A percentile compares a stretch with the other conserved stretches of the same genome.
phyloP scores from a whole-genome alignment of 1,284 basidiomycete species.

The Leccinum pallidistipes region DNA sequence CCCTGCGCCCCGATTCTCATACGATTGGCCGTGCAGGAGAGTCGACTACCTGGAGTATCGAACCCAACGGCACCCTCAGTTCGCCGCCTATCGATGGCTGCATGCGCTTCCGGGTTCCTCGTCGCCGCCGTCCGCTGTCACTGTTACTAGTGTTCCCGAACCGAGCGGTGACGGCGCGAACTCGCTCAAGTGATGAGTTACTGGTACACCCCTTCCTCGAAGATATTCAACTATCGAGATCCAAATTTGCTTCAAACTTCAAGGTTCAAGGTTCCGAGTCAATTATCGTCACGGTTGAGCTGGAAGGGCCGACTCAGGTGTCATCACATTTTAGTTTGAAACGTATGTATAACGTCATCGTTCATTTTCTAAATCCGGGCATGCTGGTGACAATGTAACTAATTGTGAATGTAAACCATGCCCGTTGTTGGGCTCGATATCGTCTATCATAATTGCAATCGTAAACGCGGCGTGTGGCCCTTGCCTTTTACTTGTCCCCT shows the following conservation, averaged over 20 bases:
- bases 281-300: neutral
- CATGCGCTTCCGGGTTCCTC: neutral
- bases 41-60: neutral
- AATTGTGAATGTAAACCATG: neutral
- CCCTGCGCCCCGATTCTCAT: slow-evolving; percentile 18
- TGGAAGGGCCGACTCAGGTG: neutral
- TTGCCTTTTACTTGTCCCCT: neutral
- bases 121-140: neutral
- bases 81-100: neutral
- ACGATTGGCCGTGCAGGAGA: slow-evolving; percentile 3
- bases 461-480: neutral
- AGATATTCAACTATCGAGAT: neutral
- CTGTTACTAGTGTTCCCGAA: neutral
- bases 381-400: neutral
- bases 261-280: neutral
- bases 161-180: neutral
- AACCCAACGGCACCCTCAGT: neutral
- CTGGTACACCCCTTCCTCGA: neutral
- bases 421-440: neutral
- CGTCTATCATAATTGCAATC: neutral
- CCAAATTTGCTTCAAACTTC: neutral
- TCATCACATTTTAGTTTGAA: neutral
- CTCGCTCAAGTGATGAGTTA: neutral
- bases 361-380: neutral
- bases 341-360: neutral